Evolutionary conservation across 2,329 filamentous ascomycete species (phyloP), one percentile per base, ranked within the genome.

Genomic region (Diaporthe sp.): DNA sequence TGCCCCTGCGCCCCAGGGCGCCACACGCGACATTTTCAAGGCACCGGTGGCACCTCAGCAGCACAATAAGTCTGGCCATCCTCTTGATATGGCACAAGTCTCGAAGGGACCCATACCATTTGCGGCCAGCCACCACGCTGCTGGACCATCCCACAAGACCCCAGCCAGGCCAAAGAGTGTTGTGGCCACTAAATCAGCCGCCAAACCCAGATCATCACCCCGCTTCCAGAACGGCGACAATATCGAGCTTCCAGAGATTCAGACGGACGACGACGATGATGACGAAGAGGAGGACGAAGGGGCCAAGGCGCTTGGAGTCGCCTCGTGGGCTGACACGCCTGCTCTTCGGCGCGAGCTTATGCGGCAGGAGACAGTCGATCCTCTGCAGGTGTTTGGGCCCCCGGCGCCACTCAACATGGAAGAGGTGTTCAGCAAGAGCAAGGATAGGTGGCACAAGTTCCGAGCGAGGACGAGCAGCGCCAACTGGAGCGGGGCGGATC

Each of bases 211-310:
- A 78, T 93, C 94, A 42, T 98, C 95, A 1, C 95, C 95, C 1
- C 92, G 94, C 71, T 98, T 97, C 85, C 94, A 93, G 77, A 96
- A 95, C 79, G 95, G 96, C 76, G 97, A 99, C 75, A 91, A 90
- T 70, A 98, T 99, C 80, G 94, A 97, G 79, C 91, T 99, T 4
- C 96, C 97, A 0, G 97, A 99, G 79, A 98, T 99, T 79, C 92
- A 95, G 78, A 98, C 97, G 1, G 97, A 99, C 82, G 95, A 95
- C 42, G 96, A 98, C 80, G 95, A 98, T 75, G 94, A 96, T 67
- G 94, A 96, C 8, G 91, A 93, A 55, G 90, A 91, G 19, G 86
- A 86, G 9, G 86, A 86, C 7, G 89, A 89, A 46, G 86, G 86
- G 65, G 84, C 89, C 65, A 92, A 94, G 85, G 81, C 84, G 34